A percentile compares a stretch with the other conserved stretches of the same genome.
These are phyloP conservation scores for Silene coronaria DNA, from an alignment of 179 eudicot species.

Conservation along the genomic window DNA sequence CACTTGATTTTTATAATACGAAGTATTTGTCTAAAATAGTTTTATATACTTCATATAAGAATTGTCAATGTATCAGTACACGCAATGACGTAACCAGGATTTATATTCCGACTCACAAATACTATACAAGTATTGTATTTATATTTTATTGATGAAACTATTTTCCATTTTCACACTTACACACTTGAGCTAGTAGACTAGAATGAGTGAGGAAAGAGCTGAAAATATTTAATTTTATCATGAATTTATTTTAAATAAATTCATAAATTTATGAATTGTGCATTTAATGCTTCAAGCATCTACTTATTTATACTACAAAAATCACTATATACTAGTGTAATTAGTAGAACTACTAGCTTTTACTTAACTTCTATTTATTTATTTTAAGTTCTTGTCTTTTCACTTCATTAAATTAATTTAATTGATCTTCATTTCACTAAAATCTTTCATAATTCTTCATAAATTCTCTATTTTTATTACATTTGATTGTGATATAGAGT, in stretches of 20 bases:
- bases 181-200: not conserved
- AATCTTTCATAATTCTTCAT: not conserved
- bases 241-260: not conserved
- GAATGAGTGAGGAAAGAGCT: constrained; percentile 5
- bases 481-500: not conserved
- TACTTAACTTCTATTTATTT: not conserved
- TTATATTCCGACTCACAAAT: too few species aligned
- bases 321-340: not conserved
- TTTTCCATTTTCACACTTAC: constrained; percentile 16
- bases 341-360: not conserved
- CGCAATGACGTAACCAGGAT: too few species aligned
- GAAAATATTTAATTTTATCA: not conserved
- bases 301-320: constrained; percentile 13
- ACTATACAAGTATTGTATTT: not conserved
- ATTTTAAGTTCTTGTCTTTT: constrained; percentile 1
- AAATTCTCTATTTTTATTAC: not conserved
- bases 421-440: not conserved
- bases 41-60: too few species aligned
- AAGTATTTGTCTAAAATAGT: too few species aligned
- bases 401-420: not conserved
- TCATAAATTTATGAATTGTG: constrained; percentile 7
- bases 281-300: constrained; percentile 30
- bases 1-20: too few species aligned
- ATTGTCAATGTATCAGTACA: too few species aligned
- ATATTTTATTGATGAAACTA: constrained; percentile 5